These are phyloP conservation scores for Fusarium aywerte DNA, from an alignment of 2,329 filamentous ascomycete genomes.

Conservation along the genomic window DNA sequence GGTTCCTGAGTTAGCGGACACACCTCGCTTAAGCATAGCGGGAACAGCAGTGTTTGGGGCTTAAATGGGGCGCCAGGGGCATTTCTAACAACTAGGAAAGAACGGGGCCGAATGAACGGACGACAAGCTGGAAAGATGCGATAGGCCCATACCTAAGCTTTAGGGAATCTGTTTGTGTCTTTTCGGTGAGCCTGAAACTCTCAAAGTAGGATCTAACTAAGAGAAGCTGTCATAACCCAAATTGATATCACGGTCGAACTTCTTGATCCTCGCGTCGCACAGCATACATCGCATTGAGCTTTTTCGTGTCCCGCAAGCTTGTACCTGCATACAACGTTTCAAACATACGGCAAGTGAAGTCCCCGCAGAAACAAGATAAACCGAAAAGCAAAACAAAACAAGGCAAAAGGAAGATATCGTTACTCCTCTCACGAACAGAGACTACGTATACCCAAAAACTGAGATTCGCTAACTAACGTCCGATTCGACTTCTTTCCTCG, in stretches of 20 bases:
- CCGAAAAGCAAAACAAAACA: not conserved
- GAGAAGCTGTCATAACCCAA: constrained; percentile 34
- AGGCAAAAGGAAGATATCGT: not conserved
- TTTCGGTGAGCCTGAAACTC: constrained; percentile 46
- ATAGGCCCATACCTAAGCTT: constrained; percentile 22
- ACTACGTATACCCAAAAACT: constrained; percentile 8
- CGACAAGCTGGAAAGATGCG: constrained; percentile 32
- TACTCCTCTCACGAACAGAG: not conserved
- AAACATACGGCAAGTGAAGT: constrained; percentile 11
- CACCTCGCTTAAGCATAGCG: constrained; percentile 47
- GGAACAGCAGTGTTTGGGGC: constrained; percentile 43
- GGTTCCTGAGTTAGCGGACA: constrained; percentile 30
- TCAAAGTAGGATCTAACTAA: constrained; percentile 39
- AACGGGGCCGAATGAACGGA: constrained; percentile 32
- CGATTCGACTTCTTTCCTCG: not conserved
- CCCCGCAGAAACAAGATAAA: constrained; percentile 15
- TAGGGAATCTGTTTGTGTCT: constrained; percentile 26
- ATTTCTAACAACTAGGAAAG: not conserved
- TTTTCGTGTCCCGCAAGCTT: not conserved
- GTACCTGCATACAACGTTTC: constrained; percentile 24
- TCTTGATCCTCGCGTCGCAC: constrained; percentile 10
- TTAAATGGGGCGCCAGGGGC: constrained; percentile 26
- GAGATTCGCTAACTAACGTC: constrained; percentile 14
- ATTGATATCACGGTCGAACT: constrained; percentile 11
- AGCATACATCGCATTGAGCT: not conserved